Evolutionary conservation across 441 rosid genomes (phyloP).

Genomic region (Geranium incanum): DNA sequence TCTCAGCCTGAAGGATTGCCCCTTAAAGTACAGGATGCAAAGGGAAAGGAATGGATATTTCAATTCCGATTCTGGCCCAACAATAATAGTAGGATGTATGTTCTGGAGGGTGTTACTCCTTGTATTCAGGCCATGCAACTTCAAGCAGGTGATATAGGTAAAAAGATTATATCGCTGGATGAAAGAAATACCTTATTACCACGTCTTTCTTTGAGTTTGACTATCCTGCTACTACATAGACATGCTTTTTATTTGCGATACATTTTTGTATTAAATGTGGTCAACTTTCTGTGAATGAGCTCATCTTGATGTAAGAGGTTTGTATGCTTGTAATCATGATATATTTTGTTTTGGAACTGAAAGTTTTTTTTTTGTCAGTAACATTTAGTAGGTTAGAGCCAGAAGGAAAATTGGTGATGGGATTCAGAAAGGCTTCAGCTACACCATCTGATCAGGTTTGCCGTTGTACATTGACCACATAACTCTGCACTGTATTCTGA

Average conservation of each 20-base stretch:
- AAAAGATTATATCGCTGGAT: slow-evolving; percentile 17
- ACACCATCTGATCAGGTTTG: slow-evolving; percentile 77
- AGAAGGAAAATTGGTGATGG: slow-evolving; percentile 91
- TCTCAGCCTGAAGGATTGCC: slow-evolving; percentile 88
- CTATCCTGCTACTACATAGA: neutral
- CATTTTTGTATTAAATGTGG: slow-evolving; percentile 8
- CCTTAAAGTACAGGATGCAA: slow-evolving; percentile 83
- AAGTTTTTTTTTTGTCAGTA: slow-evolving; percentile 46
- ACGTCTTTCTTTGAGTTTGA: slow-evolving; percentile 1
- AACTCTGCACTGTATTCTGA: slow-evolving; percentile 9
- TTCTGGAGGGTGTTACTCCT: slow-evolving; percentile 88
- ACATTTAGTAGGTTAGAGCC: slow-evolving; percentile 93
- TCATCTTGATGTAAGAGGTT: neutral
- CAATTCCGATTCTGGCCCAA: slow-evolving; percentile 98
- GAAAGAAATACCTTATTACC: slow-evolving; percentile 8
- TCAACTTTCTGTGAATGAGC: slow-evolving; percentile 16
- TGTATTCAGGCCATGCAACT: slow-evolving; percentile 89
- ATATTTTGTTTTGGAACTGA: slow-evolving; percentile 29
- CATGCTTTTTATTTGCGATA: neutral
- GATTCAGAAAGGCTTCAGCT: slow-evolving; percentile 82
- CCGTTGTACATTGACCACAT: slow-evolving; percentile 19
- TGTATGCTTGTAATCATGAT: slow-evolving; percentile 12
- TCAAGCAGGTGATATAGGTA: slow-evolving; percentile 98
- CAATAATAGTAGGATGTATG: slow-evolving; percentile 89
- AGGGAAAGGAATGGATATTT: slow-evolving; percentile 93